Evolutionary conservation across 2,329 filamentous ascomycete species (phyloP).

Genomic region (Paraphoma sp.): DNA sequence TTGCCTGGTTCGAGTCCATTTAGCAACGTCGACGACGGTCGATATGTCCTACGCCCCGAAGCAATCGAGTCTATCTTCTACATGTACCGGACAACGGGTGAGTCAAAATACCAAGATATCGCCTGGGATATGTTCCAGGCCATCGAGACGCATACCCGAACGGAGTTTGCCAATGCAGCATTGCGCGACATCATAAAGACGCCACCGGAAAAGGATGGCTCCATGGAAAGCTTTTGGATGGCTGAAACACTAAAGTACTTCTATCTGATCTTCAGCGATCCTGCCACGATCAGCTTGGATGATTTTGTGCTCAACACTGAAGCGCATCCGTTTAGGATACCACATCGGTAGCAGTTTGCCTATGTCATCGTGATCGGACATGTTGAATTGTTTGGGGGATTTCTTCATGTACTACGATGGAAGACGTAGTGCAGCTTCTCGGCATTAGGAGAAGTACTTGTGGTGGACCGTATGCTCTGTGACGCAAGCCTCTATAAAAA

Average conservation of each 20-base stretch:
- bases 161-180: conserved; percentile 53
- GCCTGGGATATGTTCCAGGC: conserved; percentile 58
- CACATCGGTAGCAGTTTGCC: conserved; percentile 4
- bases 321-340: conserved; percentile 52
- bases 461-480: too few relatives aligned
- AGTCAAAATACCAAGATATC: conserved; percentile 51
- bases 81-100: conserved; percentile 65
- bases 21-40: conserved; percentile 48
- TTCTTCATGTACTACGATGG: too few relatives aligned
- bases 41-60: conserved; percentile 60
- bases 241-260: conserved; percentile 59
- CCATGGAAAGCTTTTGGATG: conserved; percentile 60
- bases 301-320: conserved; percentile 56
- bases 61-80: conserved; percentile 67
- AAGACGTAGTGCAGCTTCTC: too few relatives aligned
- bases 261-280: conserved; percentile 55
- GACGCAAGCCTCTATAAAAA: too few relatives aligned
- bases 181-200: conserved; percentile 52
- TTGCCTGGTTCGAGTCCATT: conserved; percentile 47
- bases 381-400: too few relatives aligned
- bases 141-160: conserved; percentile 50
- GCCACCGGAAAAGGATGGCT: conserved; percentile 40
- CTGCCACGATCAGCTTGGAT: conserved; percentile 51
- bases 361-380: too few relatives aligned
- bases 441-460: too few relatives aligned